Evolutionary conservation across 768 basidiomycete species (phyloP), one percentile per base, ranked within the genome.

Genomic region (Suillus alpinus): DNA sequence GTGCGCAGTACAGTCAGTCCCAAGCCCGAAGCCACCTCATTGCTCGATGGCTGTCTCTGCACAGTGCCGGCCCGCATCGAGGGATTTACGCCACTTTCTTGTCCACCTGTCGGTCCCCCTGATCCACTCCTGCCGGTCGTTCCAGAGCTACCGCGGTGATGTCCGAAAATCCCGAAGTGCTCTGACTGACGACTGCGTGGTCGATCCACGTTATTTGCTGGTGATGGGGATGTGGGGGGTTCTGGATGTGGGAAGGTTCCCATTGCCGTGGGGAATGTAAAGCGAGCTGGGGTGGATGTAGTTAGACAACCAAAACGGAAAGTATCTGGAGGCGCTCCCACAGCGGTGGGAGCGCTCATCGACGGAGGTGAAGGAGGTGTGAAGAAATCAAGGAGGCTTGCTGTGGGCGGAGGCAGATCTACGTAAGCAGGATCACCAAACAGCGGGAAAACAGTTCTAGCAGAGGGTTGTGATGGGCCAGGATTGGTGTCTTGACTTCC

Each of bases 231-330:
- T 14, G 70, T 73, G 14, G 73, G 74, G n/a, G 68, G 74, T 43
- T 74, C 74, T 13, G 72, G 72, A 59, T 69, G 67, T 41, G 75
- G 73, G 51, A 74, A 73, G 3, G 69, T 74, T 57, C 73, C 73
- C 73, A 74, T 81, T 67, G 67, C 61, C 20, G 71, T 63, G 47
- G 71, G 78, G 78, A 70, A 80, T 31, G 64, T 67, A 31, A 72
- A 69, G 57, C 80, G 76, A 18, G 75, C 78, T n/a, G 83, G 81
- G 6, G 84, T 84, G 34, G 83, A 81, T 10, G 83, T 71, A 13
- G 82, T 81, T 34, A 79, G 72, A 65, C 83, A 85, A 51, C 76
- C 73, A 65, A 85, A 86, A 60, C 71, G 76, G 65, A 86, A 86
- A 1, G 79, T 79, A 49, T 80, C 77, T 40, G 79, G 81, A 66